Base-by-base conservation (phyloP, 73 alveolate species). In the Paramecium primaurelia region DNA sequence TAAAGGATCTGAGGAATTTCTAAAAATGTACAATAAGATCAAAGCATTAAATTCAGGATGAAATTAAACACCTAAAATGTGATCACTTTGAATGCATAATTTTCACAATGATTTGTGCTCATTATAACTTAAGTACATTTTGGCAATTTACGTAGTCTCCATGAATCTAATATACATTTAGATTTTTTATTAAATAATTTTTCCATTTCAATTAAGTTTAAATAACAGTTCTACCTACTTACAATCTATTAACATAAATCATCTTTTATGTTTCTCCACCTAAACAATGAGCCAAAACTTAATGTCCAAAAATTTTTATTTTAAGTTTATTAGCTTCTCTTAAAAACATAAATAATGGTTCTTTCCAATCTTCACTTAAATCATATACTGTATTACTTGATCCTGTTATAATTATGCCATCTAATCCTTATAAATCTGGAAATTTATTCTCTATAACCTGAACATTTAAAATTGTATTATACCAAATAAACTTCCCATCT, bases 21-120 rank as follows among this genome's bases (percentile, higher is more conserved):
- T 11, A 32, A 64, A 28, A 64, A 64, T 11, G 28, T 64, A 28
- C 10, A 64, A 14, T 28, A 64, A 34, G 28, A 64, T 64, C 26
- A 64, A 32, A 9, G 84, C 30, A 80, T 80, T 80, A 36, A 80
- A 80, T 26, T 80, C 91, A 11, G 91, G 91, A 44, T 80, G 91
- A 49, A 80, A 80, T 47, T 80, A 14, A 8, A 80, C 22, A 0
- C 77, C 49, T 10, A 80, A 20, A 5, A 45, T 6, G 20, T 80
- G 75, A 3, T 42, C 75, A 80, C 16, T 44, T 45, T 14, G 32
- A 32, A 80, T 10, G 58, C 91, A 80, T 80, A 80, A 45, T 32
- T 80, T 45, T 80, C 30, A 44, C 91, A 80, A 80, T 80, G 91
- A 8, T 11, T 3, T 42, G 91, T 68, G 8, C 36, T 45, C 91